phyloP scores from a whole-genome alignment of 495 filamentous ascomycete species.

The Penicillium desertorum region DNA sequence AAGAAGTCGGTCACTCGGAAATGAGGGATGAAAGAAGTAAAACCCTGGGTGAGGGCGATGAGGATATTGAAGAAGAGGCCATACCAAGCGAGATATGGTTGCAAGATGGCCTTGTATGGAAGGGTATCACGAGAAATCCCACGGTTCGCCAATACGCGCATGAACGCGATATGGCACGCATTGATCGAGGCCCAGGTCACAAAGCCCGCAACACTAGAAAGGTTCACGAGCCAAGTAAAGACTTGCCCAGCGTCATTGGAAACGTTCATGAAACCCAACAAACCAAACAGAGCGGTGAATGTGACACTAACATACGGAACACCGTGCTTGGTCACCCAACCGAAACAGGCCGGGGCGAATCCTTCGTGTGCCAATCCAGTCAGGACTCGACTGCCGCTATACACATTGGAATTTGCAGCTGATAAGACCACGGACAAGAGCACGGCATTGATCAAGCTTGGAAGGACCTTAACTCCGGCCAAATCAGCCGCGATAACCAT shows the following conservation, averaged over 20 bases:
- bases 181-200: slow-evolving; percentile 62
- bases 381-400: slow-evolving; percentile 65
- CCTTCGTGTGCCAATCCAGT: slow-evolving; percentile 59
- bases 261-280: slow-evolving; percentile 52
- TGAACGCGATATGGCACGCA: slow-evolving; percentile 58
- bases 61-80: slow-evolving; percentile 59
- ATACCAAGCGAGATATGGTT: slow-evolving; percentile 54
- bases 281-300: slow-evolving; percentile 47
- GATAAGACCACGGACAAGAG: slow-evolving; percentile 68
- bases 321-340: slow-evolving; percentile 43
- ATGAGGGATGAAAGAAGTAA: slow-evolving; percentile 57
- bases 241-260: slow-evolving; percentile 36
- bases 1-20: slow-evolving; percentile 56
- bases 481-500: slow-evolving; percentile 62
- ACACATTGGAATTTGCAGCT: slow-evolving; percentile 75
- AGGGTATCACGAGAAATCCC: slow-evolving; percentile 50
- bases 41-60: slow-evolving; percentile 62
- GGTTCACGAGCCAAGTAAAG: slow-evolving; percentile 57
- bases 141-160: slow-evolving; percentile 50
- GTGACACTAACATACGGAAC: slow-evolving; percentile 51
- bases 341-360: slow-evolving; percentile 58
- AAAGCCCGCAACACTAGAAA: slow-evolving; percentile 60
- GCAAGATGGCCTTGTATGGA: slow-evolving; percentile 54
- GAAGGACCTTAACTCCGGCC: slow-evolving; percentile 64
- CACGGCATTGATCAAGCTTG: slow-evolving; percentile 74